These are phyloP conservation scores for Ilex aquifolium DNA, from an alignment of 257 asterid species.

Conservation along the genomic window DNA sequence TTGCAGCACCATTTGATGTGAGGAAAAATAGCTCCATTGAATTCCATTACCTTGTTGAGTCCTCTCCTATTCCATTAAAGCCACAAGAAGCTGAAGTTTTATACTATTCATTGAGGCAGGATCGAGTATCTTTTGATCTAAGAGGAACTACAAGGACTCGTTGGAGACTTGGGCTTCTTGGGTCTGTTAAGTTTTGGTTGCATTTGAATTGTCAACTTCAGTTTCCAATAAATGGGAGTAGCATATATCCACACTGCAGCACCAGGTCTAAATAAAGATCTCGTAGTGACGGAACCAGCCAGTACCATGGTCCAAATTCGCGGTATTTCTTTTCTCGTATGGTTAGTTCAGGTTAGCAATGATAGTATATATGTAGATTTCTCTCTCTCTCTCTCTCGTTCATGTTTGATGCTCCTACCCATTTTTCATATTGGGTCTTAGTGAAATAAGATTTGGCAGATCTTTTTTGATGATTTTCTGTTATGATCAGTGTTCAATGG, in stretches of 20 bases:
- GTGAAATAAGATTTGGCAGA: no score
- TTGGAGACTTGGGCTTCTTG: slow-evolving; percentile 62
- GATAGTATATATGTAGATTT: no score
- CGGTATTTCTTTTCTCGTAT: no score
- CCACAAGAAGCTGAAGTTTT: slow-evolving; percentile 35
- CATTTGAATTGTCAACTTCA: slow-evolving; percentile 51
- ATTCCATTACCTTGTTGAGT: slow-evolving; percentile 37
- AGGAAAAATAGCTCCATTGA: slow-evolving; percentile 34
- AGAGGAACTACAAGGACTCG: slow-evolving; percentile 58
- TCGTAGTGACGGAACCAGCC: no score
- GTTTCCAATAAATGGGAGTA: slow-evolving; percentile 36
- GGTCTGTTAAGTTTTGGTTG: slow-evolving; percentile 66
- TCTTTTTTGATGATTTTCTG: no score
- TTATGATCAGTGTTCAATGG: no score
- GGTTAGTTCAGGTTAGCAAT: no score
- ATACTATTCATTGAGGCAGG: slow-evolving; percentile 24
- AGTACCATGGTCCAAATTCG: no score
- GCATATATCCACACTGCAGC: slow-evolving; percentile 50
- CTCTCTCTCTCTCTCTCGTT: no score
- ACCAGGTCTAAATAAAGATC: slow-evolving; percentile 32
- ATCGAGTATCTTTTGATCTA: slow-evolving; percentile 33
- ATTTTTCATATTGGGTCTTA: no score
- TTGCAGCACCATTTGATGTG: slow-evolving; percentile 35
- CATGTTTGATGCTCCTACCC: no score
- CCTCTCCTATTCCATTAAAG: slow-evolving; percentile 51